A percentile compares a stretch with the other conserved stretches of the same genome.
Evolutionary conservation across 176 grass and related monocot genomes (phyloP).

Genomic region (Tillandsia fasciculata): DNA sequence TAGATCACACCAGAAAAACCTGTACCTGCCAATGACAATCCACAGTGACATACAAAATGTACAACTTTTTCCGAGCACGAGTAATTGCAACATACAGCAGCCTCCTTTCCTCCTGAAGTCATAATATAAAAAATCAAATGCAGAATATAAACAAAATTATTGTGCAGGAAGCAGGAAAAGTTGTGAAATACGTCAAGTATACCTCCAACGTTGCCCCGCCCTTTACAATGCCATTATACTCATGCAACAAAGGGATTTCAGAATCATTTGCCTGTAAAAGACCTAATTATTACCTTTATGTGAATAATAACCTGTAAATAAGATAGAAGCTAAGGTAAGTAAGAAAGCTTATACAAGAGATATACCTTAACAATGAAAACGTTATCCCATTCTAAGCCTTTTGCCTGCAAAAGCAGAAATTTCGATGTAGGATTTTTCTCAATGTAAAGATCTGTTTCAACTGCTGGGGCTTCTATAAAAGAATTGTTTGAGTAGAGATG

Average conservation of each 20-base stretch:
- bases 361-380: conserved; percentile 94
- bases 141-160: conserved; percentile 12
- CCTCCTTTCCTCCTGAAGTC: conserved; percentile 81
- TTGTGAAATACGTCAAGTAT: conserved; percentile 3
- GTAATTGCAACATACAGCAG: conserved; percentile 96
- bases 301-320: conserved; percentile 3
- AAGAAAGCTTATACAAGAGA: neutral
- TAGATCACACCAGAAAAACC: neutral
- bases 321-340: neutral
- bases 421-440: neutral
- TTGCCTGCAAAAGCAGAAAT: conserved; percentile 58
- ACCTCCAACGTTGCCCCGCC: conserved; percentile 57
- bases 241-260: conserved; percentile 91
- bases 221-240: conserved; percentile 55
- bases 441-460: too few relatives aligned
- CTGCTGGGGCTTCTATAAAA: too few relatives aligned
- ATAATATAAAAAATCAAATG: neutral
- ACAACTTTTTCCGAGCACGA: conserved; percentile 75
- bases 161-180: conserved; percentile 9
- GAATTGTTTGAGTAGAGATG: neutral
- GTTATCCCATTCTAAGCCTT: conserved; percentile 96
- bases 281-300: neutral
- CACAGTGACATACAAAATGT: conserved; percentile 69
- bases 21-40: conserved; percentile 71
- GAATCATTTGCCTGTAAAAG: conserved; percentile 67